Evolutionary conservation across 345 rosid species (phyloP).

Genomic region (Arabidopsis suecica): DNA sequence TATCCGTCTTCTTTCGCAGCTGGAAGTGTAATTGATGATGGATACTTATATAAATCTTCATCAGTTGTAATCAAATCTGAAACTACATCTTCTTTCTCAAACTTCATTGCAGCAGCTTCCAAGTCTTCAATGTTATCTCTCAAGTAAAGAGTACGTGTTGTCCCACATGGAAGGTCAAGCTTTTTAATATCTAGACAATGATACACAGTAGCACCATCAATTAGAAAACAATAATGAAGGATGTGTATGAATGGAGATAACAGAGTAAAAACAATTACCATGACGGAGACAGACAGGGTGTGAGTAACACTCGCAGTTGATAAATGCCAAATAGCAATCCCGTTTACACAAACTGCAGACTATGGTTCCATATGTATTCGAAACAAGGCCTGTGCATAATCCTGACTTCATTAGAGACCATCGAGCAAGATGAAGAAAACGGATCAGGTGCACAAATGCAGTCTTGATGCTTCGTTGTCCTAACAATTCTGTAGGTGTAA

Average conservation of each 20-base stretch:
- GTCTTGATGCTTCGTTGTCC: conserved; percentile 63
- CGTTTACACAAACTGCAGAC: conserved; percentile 91
- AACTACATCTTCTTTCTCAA: conserved; percentile 64
- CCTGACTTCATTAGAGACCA: conserved; percentile 79
- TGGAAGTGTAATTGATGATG: conserved; percentile 49
- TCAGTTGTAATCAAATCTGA: conserved; percentile 46
- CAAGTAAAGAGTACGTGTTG: conserved; percentile 61
- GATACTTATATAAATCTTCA: conserved; percentile 62
- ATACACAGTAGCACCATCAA: conserved; percentile 23
- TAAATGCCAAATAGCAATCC: conserved; percentile 85
- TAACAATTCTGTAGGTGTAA: conserved; percentile 59
- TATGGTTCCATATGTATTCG: conserved; percentile 65
- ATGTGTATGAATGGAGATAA: conserved; percentile 4
- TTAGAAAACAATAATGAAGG: neutral
- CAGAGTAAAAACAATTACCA: conserved; percentile 54
- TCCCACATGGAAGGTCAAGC: conserved; percentile 78
- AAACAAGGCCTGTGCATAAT: conserved; percentile 57
- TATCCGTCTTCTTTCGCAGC: conserved; percentile 61
- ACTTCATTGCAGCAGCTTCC: conserved; percentile 87
- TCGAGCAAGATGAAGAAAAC: conserved; percentile 78
- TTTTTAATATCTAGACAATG: conserved; percentile 60
- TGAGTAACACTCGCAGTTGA: conserved; percentile 68
- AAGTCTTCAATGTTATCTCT: conserved; percentile 70
- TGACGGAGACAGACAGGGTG: conserved; percentile 89
- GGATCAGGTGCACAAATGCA: conserved; percentile 82